Evolutionary conservation across 2,329 filamentous ascomycete genomes (phyloP).

Genomic region (Hymenoscyphus albidus): DNA sequence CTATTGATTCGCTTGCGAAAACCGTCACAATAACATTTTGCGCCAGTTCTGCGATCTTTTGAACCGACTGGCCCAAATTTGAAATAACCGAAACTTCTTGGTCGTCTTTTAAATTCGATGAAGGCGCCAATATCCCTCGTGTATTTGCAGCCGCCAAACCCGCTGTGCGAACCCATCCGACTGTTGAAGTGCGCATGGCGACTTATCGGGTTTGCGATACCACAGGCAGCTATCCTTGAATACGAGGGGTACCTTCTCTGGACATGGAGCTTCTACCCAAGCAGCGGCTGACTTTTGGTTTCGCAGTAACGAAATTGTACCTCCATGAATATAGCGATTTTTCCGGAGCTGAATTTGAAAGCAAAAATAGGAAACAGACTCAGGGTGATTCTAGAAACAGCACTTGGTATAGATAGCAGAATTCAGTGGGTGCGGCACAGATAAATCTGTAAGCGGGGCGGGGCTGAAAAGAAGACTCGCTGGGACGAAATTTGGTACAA

Average conservation of each 20-base stretch:
- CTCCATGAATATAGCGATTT: constrained; percentile 20
- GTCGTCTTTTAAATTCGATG: constrained; percentile 1
- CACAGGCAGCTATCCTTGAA: constrained; percentile 2
- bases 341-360: background rate
- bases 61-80: background rate
- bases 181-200: constrained; percentile 16
- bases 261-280: constrained; percentile 9
- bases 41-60: background rate
- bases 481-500: background rate
- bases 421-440: constrained; percentile 13
- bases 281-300: constrained; percentile 19
- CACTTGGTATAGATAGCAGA: constrained; percentile 15
- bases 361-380: background rate
- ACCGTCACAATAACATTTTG: constrained; percentile 12
- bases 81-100: background rate
- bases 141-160: constrained; percentile 15
- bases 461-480: constrained; percentile 11
- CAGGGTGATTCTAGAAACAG: background rate
- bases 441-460: constrained; percentile 11
- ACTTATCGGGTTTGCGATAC: constrained; percentile 5
- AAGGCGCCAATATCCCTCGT: constrained; percentile 12
- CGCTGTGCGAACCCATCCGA: constrained; percentile 16
- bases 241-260: constrained; percentile 7
- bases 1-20: constrained; percentile 5
- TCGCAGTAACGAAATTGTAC: constrained; percentile 6